Percentiles rank a stretch among this genome's conserved stretches.
These are phyloP conservation scores for Bryoerythrophyllum caledonicum DNA, from an alignment of 225 moss, liverwort and hornwort species.

Conservation along the genomic window DNA sequence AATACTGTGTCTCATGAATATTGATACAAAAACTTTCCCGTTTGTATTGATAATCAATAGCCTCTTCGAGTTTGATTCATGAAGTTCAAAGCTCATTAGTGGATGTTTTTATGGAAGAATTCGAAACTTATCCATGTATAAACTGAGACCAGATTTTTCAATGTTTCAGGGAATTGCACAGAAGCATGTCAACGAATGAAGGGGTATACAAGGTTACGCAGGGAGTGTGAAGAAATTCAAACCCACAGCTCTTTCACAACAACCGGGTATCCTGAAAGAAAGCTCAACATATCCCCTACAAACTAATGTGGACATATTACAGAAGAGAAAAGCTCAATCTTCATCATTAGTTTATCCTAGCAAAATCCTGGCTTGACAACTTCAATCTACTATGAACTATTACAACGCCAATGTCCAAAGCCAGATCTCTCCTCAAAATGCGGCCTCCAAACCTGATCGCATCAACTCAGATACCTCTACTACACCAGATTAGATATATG, in stretches of 20 bases:
- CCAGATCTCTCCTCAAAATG: slow-evolving; percentile 20
- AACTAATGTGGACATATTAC: not conserved
- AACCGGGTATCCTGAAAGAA: not conserved
- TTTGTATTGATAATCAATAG: no score
- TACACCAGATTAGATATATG: not conserved
- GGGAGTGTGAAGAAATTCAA: not conserved
- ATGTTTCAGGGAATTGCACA: no score
- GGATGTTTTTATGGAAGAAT: no score
- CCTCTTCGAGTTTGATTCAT: no score
- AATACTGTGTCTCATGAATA: no score
- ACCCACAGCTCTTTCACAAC: not conserved
- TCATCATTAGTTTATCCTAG: slow-evolving; percentile 5
- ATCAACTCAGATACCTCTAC: slow-evolving; percentile 15
- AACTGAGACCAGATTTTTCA: no score
- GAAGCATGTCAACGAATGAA: no score
- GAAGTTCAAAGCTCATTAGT: no score
- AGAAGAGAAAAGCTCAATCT: slow-evolving; percentile 14
- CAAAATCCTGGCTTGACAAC: slow-evolving; percentile 14
- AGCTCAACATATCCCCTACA: not conserved
- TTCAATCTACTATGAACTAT: slow-evolving; percentile 6
- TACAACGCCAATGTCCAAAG: slow-evolving; percentile 16
- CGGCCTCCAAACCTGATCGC: slow-evolving; percentile 11
- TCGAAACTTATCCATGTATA: no score
- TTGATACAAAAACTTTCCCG: no score
- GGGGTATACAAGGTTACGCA: no score